phyloP scores from a whole-genome alignment of 495 filamentous ascomycete species.

The Penicillium canescens region DNA sequence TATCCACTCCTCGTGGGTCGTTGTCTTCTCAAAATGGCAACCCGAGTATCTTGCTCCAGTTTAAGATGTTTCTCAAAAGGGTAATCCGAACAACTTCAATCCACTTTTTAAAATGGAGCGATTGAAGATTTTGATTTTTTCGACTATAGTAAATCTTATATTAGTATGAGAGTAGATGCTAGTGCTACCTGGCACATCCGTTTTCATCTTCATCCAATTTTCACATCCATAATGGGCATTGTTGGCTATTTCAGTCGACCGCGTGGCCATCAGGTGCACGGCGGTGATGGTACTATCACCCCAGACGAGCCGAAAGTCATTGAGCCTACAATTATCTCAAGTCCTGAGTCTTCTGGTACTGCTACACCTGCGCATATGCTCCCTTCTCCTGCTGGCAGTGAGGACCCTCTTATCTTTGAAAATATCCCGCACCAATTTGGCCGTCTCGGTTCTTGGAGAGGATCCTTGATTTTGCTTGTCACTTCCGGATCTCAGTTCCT shows the following conservation, averaged over 20 bases:
- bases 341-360: constrained; percentile 12
- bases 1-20: constrained; percentile 6
- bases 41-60: constrained; percentile 10
- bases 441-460: constrained; percentile 33
- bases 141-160: constrained; percentile 2
- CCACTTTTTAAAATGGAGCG: constrained; percentile 17
- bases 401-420: constrained; percentile 21
- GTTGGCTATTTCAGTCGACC: constrained; percentile 16
- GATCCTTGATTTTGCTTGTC: constrained; percentile 34
- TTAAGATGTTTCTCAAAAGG: constrained; percentile 7
- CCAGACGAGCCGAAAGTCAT: constrained; percentile 12
- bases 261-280: constrained; percentile 10
- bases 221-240: constrained; percentile 16
- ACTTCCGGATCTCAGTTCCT: constrained; percentile 41
- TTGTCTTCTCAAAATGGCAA: constrained; percentile 2
- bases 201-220: constrained; percentile 3
- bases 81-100: constrained; percentile 7
- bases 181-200: not conserved
- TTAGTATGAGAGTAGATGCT: constrained; percentile 3
- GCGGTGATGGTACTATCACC: constrained; percentile 5
- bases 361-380: constrained; percentile 8
- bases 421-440: constrained; percentile 29
- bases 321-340: constrained; percentile 21
- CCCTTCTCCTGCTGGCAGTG: constrained; percentile 19
- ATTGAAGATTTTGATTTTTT: constrained; percentile 16